Base-by-base conservation (phyloP, 2,329 filamentous ascomycete species). In the Alternaria sp. region DNA sequence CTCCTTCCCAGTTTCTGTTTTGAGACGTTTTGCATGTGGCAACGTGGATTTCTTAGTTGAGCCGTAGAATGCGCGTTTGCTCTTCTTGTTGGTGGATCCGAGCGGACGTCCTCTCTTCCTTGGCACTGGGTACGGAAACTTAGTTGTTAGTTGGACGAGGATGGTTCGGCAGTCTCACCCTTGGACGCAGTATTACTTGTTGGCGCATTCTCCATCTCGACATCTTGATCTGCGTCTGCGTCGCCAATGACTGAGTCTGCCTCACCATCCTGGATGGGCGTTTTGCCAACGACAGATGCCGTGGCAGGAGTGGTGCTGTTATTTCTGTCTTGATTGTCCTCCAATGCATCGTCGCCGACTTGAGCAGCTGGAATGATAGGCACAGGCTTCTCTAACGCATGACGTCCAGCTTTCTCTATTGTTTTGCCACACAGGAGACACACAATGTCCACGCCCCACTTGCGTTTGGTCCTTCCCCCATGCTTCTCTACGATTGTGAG, bases 401-500 rank as follows among this genome's bases (percentile, higher is more conserved):
- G 44, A n/a, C 61, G 40, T 23, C 54, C 49, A 8, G 44, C 60
- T 4, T 59, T 41, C 33, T 70, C 67, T 24, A 72, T 67, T 4
- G 56, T 46, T 11, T 56, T n/a, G 3, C 58, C 44, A 53, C 69
- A 73, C 6, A 60, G 9, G 10, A 71, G 61, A 49, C 69, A 73
- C 14, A 54, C 50, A 44, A 71, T 56, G 36, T 65, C 58, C 8
- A 63, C 60, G 17, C 68, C 54, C 60, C 57, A 67, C 9, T 50
- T 61, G 3, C 21, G 51, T 3, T 55, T 56, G 2, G 57, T 50
- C 17, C 58, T 29, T 5, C 51, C 58, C 5, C 39, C n/a, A 6
- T 58, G 57, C 23, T 58, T 54, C 44, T 72, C 63, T 23, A 61
- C 67, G 26, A 72, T 48, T 14, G 62, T 66, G n/a, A 72, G 54